These are phyloP conservation scores for Entoloma clypeatum DNA, from an alignment of 1,284 basidiomycete species.

Conservation along the genomic window DNA sequence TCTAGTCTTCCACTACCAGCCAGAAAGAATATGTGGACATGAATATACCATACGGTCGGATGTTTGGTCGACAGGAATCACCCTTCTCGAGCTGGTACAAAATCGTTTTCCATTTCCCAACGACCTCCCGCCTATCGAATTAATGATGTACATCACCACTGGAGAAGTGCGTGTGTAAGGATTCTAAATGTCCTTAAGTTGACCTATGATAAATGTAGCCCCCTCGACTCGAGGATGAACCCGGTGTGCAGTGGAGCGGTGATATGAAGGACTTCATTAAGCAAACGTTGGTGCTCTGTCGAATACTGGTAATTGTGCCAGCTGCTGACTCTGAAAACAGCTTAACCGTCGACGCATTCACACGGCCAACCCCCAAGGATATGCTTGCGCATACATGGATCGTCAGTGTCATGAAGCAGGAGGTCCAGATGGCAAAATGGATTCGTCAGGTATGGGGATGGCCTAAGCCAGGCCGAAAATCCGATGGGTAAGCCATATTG, in stretches of 20 bases:
- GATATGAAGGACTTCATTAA: constrained; percentile 93
- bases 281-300: constrained; percentile 59
- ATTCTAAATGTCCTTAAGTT: constrained; percentile 10
- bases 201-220: constrained; percentile 49
- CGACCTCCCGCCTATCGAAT: constrained; percentile 89
- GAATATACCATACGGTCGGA: constrained; percentile 93
- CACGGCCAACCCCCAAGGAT: constrained; percentile 81
- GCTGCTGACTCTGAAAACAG: constrained; percentile 10
- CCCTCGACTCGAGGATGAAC: constrained; percentile 74
- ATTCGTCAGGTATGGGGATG: constrained; percentile 88
- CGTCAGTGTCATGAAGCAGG: constrained; percentile 69
- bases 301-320: constrained; percentile 3
- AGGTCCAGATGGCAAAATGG: constrained; percentile 89
- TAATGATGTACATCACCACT: constrained; percentile 89
- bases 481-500: constrained; percentile 37
- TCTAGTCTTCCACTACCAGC: constrained; percentile 43
- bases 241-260: constrained; percentile 73
- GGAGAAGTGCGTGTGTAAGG: constrained; percentile 52
- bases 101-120: constrained; percentile 95
- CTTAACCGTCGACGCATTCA: constrained; percentile 52
- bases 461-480: constrained; percentile 45
- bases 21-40: constrained; percentile 88
- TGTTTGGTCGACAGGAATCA: constrained; percentile 97
- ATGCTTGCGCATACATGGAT: constrained; percentile 92
- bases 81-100: constrained; percentile 89